Conservation (phyloP, 257 asterid species). For the Mentha longifolia region DNA sequence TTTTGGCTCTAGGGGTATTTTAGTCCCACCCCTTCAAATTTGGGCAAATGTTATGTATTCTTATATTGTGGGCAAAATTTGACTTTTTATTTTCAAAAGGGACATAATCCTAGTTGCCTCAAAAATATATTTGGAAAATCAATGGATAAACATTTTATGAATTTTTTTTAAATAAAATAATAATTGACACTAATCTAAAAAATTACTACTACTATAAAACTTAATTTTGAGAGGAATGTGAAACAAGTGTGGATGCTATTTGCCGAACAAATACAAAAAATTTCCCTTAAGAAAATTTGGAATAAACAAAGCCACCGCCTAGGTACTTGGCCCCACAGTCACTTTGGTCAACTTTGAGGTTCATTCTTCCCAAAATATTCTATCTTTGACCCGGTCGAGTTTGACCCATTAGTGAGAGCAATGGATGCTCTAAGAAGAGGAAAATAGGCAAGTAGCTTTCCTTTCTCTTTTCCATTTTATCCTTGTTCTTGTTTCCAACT, state of each 20-base stretch:
- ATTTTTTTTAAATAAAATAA: no score
- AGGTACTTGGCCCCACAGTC: background rate
- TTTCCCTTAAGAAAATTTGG: background rate
- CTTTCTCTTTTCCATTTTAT: conserved; percentile 16
- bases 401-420: conserved; percentile 36
- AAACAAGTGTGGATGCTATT: background rate
- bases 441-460: conserved; percentile 52
- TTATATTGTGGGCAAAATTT: no score
- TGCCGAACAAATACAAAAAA: background rate
- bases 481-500: background rate
- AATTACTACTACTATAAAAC: no score
- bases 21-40: no score
- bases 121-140: no score
- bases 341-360: background rate
- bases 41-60: no score
- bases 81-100: no score
- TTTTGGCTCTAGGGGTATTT: no score
- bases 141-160: no score
- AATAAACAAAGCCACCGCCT: background rate
- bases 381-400: background rate
- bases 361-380: conserved; percentile 3
- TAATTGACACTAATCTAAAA: no score
- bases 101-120: no score
- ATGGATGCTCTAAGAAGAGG: conserved; percentile 76
- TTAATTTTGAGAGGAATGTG: background rate